phyloP scores from a whole-genome alignment of 1,284 basidiomycete genomes.

The Cryptococcus neoformans region DNA sequence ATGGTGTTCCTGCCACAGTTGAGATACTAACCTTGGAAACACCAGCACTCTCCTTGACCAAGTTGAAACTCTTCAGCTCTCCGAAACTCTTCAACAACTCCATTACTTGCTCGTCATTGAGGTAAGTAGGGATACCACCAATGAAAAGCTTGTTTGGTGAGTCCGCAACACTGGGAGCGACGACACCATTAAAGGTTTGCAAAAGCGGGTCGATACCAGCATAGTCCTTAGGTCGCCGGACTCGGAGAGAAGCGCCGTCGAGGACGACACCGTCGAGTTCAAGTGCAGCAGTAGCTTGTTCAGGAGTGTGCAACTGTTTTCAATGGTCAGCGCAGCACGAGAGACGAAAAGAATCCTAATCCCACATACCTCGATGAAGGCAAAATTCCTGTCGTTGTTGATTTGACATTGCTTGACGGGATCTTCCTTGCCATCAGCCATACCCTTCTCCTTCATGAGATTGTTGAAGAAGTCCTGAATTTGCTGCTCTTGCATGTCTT shows the following conservation, averaged over 20 bases:
- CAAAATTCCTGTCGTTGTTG: slow-evolving; percentile 97
- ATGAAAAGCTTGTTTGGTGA: slow-evolving; percentile 98
- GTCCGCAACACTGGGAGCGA: slow-evolving; percentile 95
- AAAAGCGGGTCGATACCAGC: slow-evolving; percentile 53
- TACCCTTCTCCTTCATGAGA: slow-evolving; percentile 89
- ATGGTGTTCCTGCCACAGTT: not conserved
- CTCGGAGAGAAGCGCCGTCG: slow-evolving; percentile 85
- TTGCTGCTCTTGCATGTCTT: slow-evolving; percentile 84
- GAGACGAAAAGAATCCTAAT: not conserved
- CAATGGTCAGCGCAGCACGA: not conserved
- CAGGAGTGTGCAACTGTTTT: slow-evolving; percentile 85
- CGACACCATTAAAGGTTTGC: slow-evolving; percentile 83
- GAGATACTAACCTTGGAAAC: slow-evolving; percentile 68
- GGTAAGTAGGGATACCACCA: slow-evolving; percentile 89
- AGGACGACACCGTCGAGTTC: slow-evolving; percentile 96
- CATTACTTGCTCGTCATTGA: slow-evolving; percentile 97
- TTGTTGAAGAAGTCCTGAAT: slow-evolving; percentile 90
- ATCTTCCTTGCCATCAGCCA: slow-evolving; percentile 79
- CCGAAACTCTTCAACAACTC: slow-evolving; percentile 97
- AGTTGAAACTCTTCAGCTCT: slow-evolving; percentile 94
- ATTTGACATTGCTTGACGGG: slow-evolving; percentile 90
- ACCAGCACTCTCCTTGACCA: slow-evolving; percentile 86
- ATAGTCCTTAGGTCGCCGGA: slow-evolving; percentile 96
- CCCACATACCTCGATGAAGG: slow-evolving; percentile 82
- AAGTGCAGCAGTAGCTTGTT: slow-evolving; percentile 95